These are phyloP conservation scores for Mortierella sp. DNA, from an alignment of 371 early-diverging fungal species.

Conservation along the genomic window DNA sequence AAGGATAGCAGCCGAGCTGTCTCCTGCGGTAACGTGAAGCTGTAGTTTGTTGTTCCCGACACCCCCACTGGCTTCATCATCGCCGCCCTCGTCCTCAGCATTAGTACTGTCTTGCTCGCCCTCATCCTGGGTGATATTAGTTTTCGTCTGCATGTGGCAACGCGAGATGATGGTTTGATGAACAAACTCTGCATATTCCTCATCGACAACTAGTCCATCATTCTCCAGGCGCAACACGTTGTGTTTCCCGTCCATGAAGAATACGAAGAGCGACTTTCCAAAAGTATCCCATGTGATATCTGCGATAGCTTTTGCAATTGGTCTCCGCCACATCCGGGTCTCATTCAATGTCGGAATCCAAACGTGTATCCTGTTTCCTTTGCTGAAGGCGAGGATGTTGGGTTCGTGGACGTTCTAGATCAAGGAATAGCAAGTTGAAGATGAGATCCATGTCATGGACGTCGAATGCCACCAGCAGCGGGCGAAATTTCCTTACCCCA, in stretches of 20 bases:
- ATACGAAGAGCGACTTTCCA: constrained; percentile 16
- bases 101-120: constrained; percentile 65
- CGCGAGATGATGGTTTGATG: constrained; percentile 30
- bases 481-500: constrained; percentile 4
- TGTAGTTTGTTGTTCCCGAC: constrained; percentile 34
- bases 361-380: constrained; percentile 29
- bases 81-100: constrained; percentile 60
- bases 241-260: constrained; percentile 52
- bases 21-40: constrained; percentile 32
- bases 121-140: constrained; percentile 51
- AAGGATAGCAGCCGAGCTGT: constrained; percentile 11
- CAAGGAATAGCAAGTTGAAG: not conserved
- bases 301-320: constrained; percentile 34
- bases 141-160: constrained; percentile 40
- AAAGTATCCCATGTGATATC: constrained; percentile 32
- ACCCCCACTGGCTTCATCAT: constrained; percentile 52
- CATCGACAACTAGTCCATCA: constrained; percentile 15
- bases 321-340: constrained; percentile 24
- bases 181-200: constrained; percentile 25
- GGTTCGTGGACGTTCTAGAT: constrained; percentile 9
- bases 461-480: not conserved
- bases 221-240: constrained; percentile 11
- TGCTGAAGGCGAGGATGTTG: constrained; percentile 29
- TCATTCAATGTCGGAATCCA: constrained; percentile 27
- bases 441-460: no score